Base-by-base conservation (phyloP, 306 rosid species). In the Quercus berberidifolia region DNA sequence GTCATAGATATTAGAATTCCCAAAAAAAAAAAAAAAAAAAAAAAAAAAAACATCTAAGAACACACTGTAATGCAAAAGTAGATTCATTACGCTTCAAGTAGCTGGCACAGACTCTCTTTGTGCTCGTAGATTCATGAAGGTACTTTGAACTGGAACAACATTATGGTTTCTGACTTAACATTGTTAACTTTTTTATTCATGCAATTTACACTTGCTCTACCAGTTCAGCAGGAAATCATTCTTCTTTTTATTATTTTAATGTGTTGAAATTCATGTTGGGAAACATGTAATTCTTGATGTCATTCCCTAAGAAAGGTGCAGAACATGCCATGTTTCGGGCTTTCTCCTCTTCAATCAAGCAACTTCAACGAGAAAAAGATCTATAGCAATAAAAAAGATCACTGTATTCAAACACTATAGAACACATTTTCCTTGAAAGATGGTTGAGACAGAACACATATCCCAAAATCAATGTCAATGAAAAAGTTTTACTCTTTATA, bases 401-500 rank as follows among this genome's bases (percentile, higher is more conserved):
- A 31, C 14, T 33, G 72, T 18, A 33, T 35, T 33, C 26, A 67
- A 67, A 18, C 21, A 18, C 25, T 17, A 64, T 63, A 30, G 19
- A 15, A 19, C 69, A 62, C 17, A 62, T 60, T 65, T 31, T 33
- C 14, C 23, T 65, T 18, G 49, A 33, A 65, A 65, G 23, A 6
- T 8, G 49, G 49, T 65, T 65, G 14, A 65, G 71, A 65, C 71
- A 79, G 79, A 82, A 59, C 31, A 38, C 23, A 63, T 70, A 71
- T 78, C 78, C 79, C 76, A 55, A 21, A 33, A 64, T 31, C 77
- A 54, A 76, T 30, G 62, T 81, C 69, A 19, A 41, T 28, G 59
- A 73, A 46, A 69, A 78, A 77, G 60, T 15, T 77, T 58, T 71
- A 65, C 20, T 8, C 3, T 19, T 51, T 51, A 76, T 78, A 41